phyloP scores from a whole-genome alignment of 1,139 yeast species.

The Suhomyces anneliseae region DNA sequence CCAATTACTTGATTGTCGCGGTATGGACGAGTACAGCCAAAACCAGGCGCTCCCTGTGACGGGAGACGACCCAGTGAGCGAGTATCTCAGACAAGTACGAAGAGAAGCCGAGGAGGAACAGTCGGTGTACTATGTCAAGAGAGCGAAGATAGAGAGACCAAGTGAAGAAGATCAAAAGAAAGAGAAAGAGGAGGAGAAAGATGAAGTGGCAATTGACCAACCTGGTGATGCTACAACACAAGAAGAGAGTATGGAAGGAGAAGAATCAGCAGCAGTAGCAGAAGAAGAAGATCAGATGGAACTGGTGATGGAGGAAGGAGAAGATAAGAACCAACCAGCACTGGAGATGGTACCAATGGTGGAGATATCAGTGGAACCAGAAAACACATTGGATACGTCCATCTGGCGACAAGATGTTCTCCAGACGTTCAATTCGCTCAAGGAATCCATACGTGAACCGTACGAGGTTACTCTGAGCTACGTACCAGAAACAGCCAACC shows the following conservation, averaged over 20 bases:
- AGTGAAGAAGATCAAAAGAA: conserved; percentile 1
- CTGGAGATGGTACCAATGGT: background rate
- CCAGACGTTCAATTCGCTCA: conserved; percentile 4
- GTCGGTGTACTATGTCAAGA: conserved; percentile 17
- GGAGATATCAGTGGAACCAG: background rate
- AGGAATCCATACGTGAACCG: conserved; percentile 1
- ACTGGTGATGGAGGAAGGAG: conserved; percentile 5
- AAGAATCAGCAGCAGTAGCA: background rate
- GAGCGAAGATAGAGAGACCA: conserved; percentile 1
- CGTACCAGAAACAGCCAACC: conserved; percentile 29
- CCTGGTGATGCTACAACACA: no score
- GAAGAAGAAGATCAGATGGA: conserved; percentile 7
- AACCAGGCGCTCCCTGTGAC: conserved; percentile 24
- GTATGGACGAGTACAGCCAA: conserved; percentile 21
- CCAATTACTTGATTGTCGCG: no score
- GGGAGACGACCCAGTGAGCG: conserved; percentile 19
- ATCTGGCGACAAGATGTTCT: conserved; percentile 1
- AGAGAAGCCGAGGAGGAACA: conserved; percentile 31
- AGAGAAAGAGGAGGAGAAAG: conserved; percentile 1
- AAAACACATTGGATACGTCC: background rate
- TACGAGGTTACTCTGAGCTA: background rate
- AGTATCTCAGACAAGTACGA: conserved; percentile 31
- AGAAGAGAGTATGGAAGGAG: background rate
- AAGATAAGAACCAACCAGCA: conserved; percentile 1
- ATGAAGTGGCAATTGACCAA: background rate